Evolutionary conservation across 345 rosid species (phyloP).

Genomic region (Sonneratia caseolaris): DNA sequence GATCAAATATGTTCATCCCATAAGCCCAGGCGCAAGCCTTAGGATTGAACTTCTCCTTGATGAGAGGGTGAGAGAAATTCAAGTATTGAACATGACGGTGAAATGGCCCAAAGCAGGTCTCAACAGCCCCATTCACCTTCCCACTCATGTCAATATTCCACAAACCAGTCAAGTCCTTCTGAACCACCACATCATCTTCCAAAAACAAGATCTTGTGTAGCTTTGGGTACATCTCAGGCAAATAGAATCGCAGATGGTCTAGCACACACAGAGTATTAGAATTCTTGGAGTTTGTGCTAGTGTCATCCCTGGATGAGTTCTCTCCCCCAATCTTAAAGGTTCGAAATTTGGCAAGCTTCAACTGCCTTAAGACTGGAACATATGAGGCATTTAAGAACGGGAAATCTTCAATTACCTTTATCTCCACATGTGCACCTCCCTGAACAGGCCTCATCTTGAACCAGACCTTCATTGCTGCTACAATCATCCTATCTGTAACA

Average conservation of each 20-base stretch:
- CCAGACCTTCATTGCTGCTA: constrained; percentile 96
- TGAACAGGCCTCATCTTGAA: constrained; percentile 81
- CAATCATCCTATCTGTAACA: constrained; percentile 70
- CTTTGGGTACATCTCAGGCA: constrained; percentile 84
- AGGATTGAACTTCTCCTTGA: constrained; percentile 60
- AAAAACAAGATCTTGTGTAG: constrained; percentile 70
- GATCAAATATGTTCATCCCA: constrained; percentile 89
- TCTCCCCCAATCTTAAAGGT: constrained; percentile 37
- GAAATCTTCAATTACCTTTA: constrained; percentile 67
- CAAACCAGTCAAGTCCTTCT: constrained; percentile 73
- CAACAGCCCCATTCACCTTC: constrained; percentile 91
- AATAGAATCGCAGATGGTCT: constrained; percentile 75
- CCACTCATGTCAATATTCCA: constrained; percentile 85
- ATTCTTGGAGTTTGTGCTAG: constrained; percentile 43
- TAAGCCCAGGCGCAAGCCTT: constrained; percentile 91
- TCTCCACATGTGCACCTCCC: constrained; percentile 68
- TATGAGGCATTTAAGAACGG: constrained; percentile 54
- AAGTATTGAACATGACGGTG: constrained; percentile 66
- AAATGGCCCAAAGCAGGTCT: constrained; percentile 87
- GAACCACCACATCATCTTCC: constrained; percentile 95
- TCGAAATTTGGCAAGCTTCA: constrained; percentile 50
- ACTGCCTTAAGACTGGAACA: constrained; percentile 68
- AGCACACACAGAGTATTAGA: constrained; percentile 57
- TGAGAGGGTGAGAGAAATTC: constrained; percentile 63
- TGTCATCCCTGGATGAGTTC: constrained; percentile 30